phyloP scores from a whole-genome alignment of 805 yeast species.

The Myxozyma lipomycoides region DNA sequence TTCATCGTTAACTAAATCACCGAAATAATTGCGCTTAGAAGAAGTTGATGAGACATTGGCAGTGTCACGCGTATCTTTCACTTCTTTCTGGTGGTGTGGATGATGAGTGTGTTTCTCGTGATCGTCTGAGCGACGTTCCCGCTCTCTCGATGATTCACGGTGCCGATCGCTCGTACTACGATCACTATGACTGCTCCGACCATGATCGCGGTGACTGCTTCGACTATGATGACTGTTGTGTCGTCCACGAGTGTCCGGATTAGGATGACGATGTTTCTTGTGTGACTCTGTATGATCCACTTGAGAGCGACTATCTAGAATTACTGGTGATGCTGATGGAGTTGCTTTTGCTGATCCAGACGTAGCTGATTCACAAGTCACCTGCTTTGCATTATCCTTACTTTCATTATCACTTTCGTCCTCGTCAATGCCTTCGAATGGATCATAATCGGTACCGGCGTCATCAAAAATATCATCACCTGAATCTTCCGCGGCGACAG shows the following conservation, averaged over 20 bases:
- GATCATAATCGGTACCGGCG: conserved; percentile 27
- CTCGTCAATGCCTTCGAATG: conserved; percentile 20
- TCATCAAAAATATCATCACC: conserved; percentile 26
- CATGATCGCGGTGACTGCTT: not conserved
- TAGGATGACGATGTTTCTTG: not conserved
- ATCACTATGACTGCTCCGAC: not conserved
- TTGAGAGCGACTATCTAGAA: not conserved
- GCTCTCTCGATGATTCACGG: not conserved
- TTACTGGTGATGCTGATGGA: not conserved
- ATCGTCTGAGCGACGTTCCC: not conserved
- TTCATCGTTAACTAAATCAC: not conserved
- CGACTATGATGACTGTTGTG: not conserved
- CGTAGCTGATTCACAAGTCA: not conserved
- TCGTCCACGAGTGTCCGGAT: not conserved
- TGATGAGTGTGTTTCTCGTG: not conserved
- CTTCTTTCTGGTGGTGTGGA: not conserved
- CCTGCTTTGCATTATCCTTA: conserved; percentile 5
- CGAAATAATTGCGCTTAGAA: conserved; percentile 7
- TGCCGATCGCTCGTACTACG: not conserved
- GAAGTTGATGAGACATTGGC: not conserved
- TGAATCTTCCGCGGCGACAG: conserved; percentile 5
- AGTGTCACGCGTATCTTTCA: not conserved
- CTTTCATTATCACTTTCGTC: conserved; percentile 10
- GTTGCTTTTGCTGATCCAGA: not conserved
- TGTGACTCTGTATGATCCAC: not conserved